Evolutionary conservation across 2,329 filamentous ascomycete genomes (phyloP).

Genomic region (Trichophyton simii): DNA sequence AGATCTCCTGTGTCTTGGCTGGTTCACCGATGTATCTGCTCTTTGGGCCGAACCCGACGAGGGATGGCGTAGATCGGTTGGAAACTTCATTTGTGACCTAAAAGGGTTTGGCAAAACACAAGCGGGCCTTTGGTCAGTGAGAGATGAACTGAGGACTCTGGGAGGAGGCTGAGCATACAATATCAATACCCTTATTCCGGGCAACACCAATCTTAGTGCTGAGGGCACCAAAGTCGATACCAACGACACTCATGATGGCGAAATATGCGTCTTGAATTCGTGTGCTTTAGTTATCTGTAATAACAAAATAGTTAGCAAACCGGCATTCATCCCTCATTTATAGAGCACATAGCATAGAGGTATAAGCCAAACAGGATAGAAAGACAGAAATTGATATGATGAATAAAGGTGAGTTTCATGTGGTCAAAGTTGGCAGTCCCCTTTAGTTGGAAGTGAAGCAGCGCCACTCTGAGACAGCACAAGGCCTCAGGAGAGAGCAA

Average conservation of each 20-base stretch:
- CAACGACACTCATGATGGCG: slow-evolving; percentile 50
- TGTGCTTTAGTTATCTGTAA: neutral
- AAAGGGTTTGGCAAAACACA: slow-evolving; percentile 5
- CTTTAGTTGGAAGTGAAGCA: neutral
- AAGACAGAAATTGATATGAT: neutral
- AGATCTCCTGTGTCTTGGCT: slow-evolving; percentile 97
- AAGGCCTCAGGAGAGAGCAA: neutral
- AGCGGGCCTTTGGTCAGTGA: slow-evolving; percentile 12
- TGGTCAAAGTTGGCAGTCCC: neutral
- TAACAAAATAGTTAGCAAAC: neutral
- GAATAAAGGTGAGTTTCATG: neutral
- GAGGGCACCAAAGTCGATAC: slow-evolving; percentile 89
- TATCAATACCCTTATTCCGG: slow-evolving; percentile 96
- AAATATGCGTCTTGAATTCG: neutral
- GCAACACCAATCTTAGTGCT: slow-evolving; percentile 97
- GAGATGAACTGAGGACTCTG: slow-evolving; percentile 13
- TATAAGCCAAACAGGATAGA: neutral
- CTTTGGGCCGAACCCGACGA: slow-evolving; percentile 92
- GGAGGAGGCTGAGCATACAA: slow-evolving; percentile 52
- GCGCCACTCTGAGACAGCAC: neutral
- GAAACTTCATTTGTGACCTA: slow-evolving; percentile 99
- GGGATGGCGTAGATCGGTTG: slow-evolving; percentile 90
- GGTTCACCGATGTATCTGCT: slow-evolving; percentile 86
- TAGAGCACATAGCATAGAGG: neutral
- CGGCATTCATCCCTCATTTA: neutral